Conservation (phyloP, 176 grass and related monocot species). For the Elymus sibiricus region DNA sequence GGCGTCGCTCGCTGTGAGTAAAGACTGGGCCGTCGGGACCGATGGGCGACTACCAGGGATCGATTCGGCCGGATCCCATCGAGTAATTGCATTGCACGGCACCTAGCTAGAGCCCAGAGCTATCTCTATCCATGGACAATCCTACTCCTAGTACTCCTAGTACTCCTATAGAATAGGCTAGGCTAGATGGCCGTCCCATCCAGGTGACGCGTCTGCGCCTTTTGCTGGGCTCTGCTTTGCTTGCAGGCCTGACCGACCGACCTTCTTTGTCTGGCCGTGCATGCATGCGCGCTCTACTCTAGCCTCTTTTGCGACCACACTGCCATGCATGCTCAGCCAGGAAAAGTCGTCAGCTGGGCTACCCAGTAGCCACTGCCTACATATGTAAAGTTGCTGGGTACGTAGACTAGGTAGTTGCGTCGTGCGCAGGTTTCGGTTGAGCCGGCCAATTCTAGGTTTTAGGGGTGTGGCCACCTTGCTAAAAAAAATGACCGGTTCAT, state of each 20-base stretch:
- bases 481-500: too few relatives aligned
- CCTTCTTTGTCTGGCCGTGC: not conserved
- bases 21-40: not conserved
- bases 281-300: not conserved
- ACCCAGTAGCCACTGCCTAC: not conserved
- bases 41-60: not conserved
- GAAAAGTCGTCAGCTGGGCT: not conserved
- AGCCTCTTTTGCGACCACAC: not conserved
- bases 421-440: too few relatives aligned
- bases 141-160: not conserved
- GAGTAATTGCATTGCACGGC: not conserved
- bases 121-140: not conserved
- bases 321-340: not conserved
- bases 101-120: not conserved
- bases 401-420: not conserved
- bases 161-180: not conserved
- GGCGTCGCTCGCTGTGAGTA: constrained; percentile 4
- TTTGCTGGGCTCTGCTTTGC: not conserved
- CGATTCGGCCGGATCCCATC: constrained; percentile 3
- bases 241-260: not conserved
- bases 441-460: too few relatives aligned
- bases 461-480: too few relatives aligned
- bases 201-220: constrained; percentile 46
- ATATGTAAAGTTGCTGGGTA: not conserved
- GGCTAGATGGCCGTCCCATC: constrained; percentile 13